Percentiles rank a stretch among this genome's conserved stretches.
Evolutionary conservation across 352 stramenopile species (phyloP).

Genomic region (Phytophthora hibernalis): DNA sequence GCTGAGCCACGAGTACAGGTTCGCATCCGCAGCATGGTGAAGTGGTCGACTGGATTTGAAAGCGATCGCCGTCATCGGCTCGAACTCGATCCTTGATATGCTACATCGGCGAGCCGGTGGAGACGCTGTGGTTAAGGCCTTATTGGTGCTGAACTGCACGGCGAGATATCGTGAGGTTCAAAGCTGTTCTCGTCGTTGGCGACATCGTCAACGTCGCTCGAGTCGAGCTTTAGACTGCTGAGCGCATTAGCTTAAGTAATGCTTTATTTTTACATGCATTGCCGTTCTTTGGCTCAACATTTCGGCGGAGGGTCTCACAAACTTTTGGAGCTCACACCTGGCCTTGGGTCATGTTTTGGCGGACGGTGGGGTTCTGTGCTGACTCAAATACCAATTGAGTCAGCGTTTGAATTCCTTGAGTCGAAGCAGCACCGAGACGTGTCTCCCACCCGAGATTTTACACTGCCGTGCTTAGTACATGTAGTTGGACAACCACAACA

Average conservation of each 20-base stretch:
- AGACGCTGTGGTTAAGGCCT: too few species aligned
- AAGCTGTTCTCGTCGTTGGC: too few species aligned
- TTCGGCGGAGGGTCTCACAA: not conserved
- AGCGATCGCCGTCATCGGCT: not conserved
- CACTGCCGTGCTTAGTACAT: too few species aligned
- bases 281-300: not conserved
- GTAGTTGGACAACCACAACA: too few species aligned
- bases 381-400: too few species aligned
- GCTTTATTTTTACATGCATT: too few species aligned
- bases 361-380: not conserved
- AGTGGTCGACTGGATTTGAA: constrained; percentile 12
- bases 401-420: not conserved
- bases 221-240: too few species aligned
- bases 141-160: too few species aligned
- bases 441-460: not conserved
- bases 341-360: not conserved
- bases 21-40: constrained; percentile 4
- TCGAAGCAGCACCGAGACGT: not conserved
- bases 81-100: not conserved
- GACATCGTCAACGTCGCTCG: too few species aligned
- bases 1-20: not conserved
- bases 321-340: not conserved
- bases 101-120: too few species aligned
- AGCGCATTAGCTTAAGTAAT: too few species aligned
- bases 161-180: too few species aligned